Base-by-base conservation (phyloP, 306 rosid species). In the Astragalus membranaceus region DNA sequence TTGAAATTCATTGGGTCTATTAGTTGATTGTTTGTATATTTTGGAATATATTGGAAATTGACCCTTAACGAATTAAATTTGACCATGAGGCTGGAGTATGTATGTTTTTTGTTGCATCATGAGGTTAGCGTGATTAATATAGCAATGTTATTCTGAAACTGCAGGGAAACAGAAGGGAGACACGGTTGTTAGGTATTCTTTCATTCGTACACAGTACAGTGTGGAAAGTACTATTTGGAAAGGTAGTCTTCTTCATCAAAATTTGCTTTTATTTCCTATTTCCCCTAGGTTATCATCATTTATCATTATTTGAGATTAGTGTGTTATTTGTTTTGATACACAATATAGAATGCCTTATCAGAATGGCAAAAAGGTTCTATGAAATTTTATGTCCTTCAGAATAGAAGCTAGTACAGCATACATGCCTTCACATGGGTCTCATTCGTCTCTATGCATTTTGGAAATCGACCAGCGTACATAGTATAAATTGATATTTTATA, bases 111-210 rank as follows among this genome's bases (percentile, higher is more conserved):
- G 30, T 26, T 26, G 30, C 30, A 26, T 58, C 10, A 29, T 39
- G 54, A 26, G 67, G 46, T 57, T 63, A 50, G 64, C 57, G 39
- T 23, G 52, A 60, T 62, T 61, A 30, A 67, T 61, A 41, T 52
- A 11, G 11, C 69, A 65, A 55, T 64, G 32, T 42, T 64, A 41
- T 67, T 81, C 37, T 88, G 46, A 51, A 70, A 33, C 53, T 73
- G 23, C 88, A 94, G 96, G 98, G 98, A 80, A 94, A 94, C 76
- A 85, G 97, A 81, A 91, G 95, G 88, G 99, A 94, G 84, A 94
- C 97, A 49, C 83, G 97, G 23, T 72, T 94, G 78, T 59, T 91
- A 74, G 96, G 97, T 29, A 91, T 94, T 80, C 91, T 94, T 33
- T 90, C 97, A 51, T 94, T 94, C 79, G 96, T 94, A 43, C 97